Evolutionary conservation across 2,329 filamentous ascomycete species (phyloP).

Genomic region (Ophiostoma sp.): DNA sequence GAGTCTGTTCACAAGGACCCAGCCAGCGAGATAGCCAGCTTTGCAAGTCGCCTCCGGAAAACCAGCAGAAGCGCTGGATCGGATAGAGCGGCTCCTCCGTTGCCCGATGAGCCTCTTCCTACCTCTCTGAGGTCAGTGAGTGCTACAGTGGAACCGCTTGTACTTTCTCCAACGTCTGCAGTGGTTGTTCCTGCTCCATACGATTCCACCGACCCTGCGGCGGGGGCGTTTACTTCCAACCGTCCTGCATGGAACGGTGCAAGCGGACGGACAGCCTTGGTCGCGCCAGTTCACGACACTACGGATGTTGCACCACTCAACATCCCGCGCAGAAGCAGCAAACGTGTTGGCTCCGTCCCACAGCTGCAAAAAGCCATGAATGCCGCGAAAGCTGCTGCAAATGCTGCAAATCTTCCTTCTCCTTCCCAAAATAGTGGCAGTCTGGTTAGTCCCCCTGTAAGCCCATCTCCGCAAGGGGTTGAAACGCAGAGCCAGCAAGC

Average conservation of each 20-base stretch:
- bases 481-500: slow-evolving; percentile 33
- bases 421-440: slow-evolving; percentile 6
- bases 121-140: background rate
- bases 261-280: slow-evolving; percentile 60
- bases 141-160: slow-evolving; percentile 3
- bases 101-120: background rate
- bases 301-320: slow-evolving; percentile 50
- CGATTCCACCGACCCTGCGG: slow-evolving; percentile 32
- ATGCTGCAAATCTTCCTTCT: background rate
- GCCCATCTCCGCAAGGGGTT: slow-evolving; percentile 29
- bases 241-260: slow-evolving; percentile 66
- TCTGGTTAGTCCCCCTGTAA: slow-evolving; percentile 32
- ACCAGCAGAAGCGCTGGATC: background rate
- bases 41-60: slow-evolving; percentile 42
- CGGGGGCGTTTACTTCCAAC: slow-evolving; percentile 34
- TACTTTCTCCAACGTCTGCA: background rate
- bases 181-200: background rate
- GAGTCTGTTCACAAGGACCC: slow-evolving; percentile 9
- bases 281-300: slow-evolving; percentile 60
- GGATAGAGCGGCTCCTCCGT: background rate
- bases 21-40: slow-evolving; percentile 32
- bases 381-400: background rate
- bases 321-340: slow-evolving; percentile 49
- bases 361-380: slow-evolving; percentile 21
- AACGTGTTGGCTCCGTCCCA: slow-evolving; percentile 33